Evolutionary conservation across 495 filamentous ascomycete genomes (phyloP).

Genomic region (Melanomma pulvis-pyrius): DNA sequence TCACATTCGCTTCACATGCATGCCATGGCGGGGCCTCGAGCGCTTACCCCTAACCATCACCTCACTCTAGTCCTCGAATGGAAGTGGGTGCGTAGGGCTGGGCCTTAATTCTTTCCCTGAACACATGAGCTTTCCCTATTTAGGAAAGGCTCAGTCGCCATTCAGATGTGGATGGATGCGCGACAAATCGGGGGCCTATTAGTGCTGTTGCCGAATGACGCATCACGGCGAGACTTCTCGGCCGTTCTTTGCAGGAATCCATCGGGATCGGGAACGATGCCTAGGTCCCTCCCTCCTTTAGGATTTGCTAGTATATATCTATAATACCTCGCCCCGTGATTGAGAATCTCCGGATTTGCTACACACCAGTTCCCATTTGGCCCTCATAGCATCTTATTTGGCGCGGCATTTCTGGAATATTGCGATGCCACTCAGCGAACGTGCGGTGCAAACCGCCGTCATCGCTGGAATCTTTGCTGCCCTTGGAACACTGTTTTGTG

Average conservation of each 20-base stretch:
- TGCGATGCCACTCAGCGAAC: constrained; percentile 4
- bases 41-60: background rate
- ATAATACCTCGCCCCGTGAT: background rate
- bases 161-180: background rate
- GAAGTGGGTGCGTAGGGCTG: background rate
- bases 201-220: background rate
- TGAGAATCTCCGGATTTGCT: background rate
- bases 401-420: background rate
- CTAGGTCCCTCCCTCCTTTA: background rate
- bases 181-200: background rate
- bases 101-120: background rate
- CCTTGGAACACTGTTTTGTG: constrained; percentile 25
- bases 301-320: background rate
- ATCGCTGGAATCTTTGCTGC: constrained; percentile 17
- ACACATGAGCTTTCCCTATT: background rate
- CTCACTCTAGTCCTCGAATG: background rate
- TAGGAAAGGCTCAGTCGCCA: background rate
- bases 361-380: background rate
- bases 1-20: background rate
- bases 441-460: constrained; percentile 10
- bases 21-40: background rate
- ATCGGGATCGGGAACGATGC: background rate
- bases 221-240: background rate
- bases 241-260: background rate
- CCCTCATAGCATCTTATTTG: background rate